Percentiles rank a stretch among this genome's conserved stretches.
Conservation (phyloP, 345 rosid genomes). For the Carallia pectinifolia region DNA sequence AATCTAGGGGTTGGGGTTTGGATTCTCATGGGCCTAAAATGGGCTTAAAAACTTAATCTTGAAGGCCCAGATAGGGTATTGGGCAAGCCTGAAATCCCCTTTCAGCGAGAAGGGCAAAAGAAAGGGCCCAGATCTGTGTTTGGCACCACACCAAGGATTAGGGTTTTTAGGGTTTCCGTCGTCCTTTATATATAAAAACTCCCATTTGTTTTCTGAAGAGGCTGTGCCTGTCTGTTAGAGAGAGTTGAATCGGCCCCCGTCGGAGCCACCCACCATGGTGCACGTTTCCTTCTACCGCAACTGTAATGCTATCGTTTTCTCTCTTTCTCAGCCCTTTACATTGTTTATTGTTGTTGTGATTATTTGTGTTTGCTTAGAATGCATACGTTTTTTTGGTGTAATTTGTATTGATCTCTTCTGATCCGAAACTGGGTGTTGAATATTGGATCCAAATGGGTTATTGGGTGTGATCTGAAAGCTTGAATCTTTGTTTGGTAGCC, state of each 20-base stretch:
- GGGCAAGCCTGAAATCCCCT: too few relatives aligned
- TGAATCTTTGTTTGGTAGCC: background rate
- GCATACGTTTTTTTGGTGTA: background rate
- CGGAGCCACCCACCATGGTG: constrained; percentile 23
- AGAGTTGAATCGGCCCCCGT: background rate
- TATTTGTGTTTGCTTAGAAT: background rate
- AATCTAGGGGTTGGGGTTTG: too few relatives aligned
- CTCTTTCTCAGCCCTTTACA: background rate
- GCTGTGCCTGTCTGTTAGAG: background rate
- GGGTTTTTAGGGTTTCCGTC: background rate
- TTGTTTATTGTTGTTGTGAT: background rate
- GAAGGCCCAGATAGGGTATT: too few relatives aligned
- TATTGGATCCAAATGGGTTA: background rate
- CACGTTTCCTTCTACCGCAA: constrained; percentile 43
- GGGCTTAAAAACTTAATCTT: too few relatives aligned
- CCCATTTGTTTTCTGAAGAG: background rate
- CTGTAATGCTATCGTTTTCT: constrained; percentile 19
- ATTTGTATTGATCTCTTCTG: background rate
- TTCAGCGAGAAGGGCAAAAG: too few relatives aligned
- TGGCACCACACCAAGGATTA: background rate
- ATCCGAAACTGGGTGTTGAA: background rate
- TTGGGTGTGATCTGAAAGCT: background rate
- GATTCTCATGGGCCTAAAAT: too few relatives aligned
- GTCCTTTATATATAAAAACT: background rate
- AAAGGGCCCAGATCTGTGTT: background rate